phyloP scores from a whole-genome alignment of 2,329 filamentous ascomycete species.

The Colletotrichum simmondsii region DNA sequence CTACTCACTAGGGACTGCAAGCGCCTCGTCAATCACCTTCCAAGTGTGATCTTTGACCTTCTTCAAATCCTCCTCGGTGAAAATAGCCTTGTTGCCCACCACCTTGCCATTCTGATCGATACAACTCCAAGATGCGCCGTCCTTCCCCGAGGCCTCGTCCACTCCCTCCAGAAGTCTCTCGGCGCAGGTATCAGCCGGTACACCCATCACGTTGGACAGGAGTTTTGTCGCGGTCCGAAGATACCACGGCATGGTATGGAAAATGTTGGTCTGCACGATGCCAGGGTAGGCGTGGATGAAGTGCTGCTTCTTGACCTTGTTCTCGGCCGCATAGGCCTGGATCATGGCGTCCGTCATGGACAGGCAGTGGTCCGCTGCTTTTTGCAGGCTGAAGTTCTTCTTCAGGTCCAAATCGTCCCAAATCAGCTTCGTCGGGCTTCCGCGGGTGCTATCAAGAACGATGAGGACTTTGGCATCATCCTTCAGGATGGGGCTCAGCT shows the following conservation, averaged over 20 bases:
- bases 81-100: constrained; percentile 41
- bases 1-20: background rate
- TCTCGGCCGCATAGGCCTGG: constrained; percentile 44
- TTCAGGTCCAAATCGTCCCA: constrained; percentile 54
- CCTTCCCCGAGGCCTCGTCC: constrained; percentile 33
- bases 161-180: constrained; percentile 40
- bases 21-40: constrained; percentile 39
- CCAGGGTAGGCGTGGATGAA: constrained; percentile 56
- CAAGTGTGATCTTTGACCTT: constrained; percentile 46
- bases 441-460: constrained; percentile 46
- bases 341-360: constrained; percentile 52
- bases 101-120: constrained; percentile 43
- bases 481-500: constrained; percentile 50
- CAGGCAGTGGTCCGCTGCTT: constrained; percentile 48
- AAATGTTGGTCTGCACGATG: constrained; percentile 47
- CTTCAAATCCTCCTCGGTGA: constrained; percentile 41
- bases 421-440: constrained; percentile 46
- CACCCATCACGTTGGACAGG: constrained; percentile 36
- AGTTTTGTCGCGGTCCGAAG: constrained; percentile 34
- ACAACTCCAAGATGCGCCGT: constrained; percentile 39
- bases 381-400: constrained; percentile 43
- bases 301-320: constrained; percentile 38
- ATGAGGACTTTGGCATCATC: constrained; percentile 51
- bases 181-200: constrained; percentile 42
- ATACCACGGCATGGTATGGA: constrained; percentile 44